These are phyloP conservation scores for Pseudodiploospora longispora DNA, from an alignment of 2,329 filamentous ascomycete genomes.

Conservation along the genomic window DNA sequence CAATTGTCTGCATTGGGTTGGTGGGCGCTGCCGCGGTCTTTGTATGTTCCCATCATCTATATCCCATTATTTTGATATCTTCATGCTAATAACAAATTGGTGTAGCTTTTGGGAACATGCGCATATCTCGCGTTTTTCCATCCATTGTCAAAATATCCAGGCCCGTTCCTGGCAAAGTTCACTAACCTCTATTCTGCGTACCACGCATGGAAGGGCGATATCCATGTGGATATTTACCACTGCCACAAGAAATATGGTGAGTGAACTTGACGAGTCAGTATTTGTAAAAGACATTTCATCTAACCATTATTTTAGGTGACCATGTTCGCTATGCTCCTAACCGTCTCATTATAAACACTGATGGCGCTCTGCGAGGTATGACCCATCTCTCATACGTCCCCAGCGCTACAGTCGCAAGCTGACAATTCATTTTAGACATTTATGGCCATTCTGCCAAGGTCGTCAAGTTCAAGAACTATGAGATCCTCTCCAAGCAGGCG, in stretches of 20 bases:
- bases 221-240: constrained; percentile 24
- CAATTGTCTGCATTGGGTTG: too few species aligned
- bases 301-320: not conserved
- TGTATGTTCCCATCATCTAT: too few species aligned
- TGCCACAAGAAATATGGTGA: constrained; percentile 27
- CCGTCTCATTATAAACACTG: constrained; percentile 10
- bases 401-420: not conserved
- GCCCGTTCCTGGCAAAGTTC: constrained; percentile 25
- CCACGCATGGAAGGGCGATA: constrained; percentile 26
- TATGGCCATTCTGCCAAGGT: constrained; percentile 10
- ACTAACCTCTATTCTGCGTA: constrained; percentile 22
- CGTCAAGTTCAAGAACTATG: constrained; percentile 12
- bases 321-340: constrained; percentile 23
- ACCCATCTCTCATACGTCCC: too few species aligned
- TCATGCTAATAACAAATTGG: not conserved
- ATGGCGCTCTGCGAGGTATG: constrained; percentile 7
- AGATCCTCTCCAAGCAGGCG: constrained; percentile 6
- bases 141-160: constrained; percentile 26
- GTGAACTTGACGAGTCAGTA: not conserved
- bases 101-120: not conserved
- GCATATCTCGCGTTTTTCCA: constrained; percentile 16
- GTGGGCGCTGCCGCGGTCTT: too few species aligned
- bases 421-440: constrained; percentile 6
- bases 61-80: too few species aligned
- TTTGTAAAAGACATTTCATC: not conserved